Evolutionary conservation across 1,139 yeast species (phyloP), one percentile per base, ranked within the genome.

Genomic region (Hemisphaericaspora xylanilytica): DNA sequence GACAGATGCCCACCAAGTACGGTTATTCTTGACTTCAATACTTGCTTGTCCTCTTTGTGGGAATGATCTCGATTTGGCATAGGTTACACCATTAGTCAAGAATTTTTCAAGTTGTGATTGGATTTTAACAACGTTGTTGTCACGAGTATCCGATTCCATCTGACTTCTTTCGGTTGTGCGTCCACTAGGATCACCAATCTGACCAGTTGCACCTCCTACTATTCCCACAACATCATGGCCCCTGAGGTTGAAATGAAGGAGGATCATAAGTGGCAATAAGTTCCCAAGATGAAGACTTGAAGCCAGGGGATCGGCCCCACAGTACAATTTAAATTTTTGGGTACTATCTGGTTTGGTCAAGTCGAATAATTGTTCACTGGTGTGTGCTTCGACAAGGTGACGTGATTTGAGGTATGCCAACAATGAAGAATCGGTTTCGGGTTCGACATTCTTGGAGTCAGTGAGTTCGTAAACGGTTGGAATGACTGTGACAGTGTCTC

Each of bases 231-330:
- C 80, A 48, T 78, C 78, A 56, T 90, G 96, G 1, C 98, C 98
- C 26, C 94, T 67, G 28, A 90, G 64, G 47, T 79, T 79, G 58
- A 89, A 90, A 58, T 94, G 97, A 34, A 92, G 67, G 33, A 90
- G 63, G 3, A 88, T 80, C 81, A 94, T 78, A 47, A 92, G 64
- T 1, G 98, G 98, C 31, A 92, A 68, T 41, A 94, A 64, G 53
- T 92, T 92, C 2, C 98, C 99, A 45, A 92, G 64, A 63, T 92
- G 99, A 22, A 92, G 67, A 0, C 97, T 89, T 37, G 61, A 67
- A 1, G 98, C 98, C 0, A 96, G 82, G 0, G 99, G 98, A 56
- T 92, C 99, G 0, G 97, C 97, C 13, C 98, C 99, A 60, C 95
- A 84, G 62, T 92, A 94, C 12, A 87, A 58, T 14, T 83, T 80